Evolutionary conservation across 225 moss, liverwort and hornwort genomes (phyloP).

Genomic region (Takakia lepidozioides): DNA sequence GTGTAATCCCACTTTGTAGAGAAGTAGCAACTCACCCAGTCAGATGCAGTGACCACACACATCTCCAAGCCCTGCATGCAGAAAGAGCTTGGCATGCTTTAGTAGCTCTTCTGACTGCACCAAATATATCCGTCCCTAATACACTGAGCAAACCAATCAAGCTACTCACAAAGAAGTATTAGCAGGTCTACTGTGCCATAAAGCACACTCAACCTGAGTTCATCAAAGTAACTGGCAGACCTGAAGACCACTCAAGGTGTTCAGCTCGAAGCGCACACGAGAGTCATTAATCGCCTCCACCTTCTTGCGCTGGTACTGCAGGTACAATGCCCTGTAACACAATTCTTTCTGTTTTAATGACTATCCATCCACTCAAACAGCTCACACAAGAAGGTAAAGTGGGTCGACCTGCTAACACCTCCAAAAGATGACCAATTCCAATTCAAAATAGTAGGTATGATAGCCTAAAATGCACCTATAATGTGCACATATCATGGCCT

Average conservation of each 20-base stretch:
- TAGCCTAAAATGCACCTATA: not conserved
- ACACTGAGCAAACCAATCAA: too few relatives aligned
- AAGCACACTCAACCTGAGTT: not conserved
- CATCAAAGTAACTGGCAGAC: conserved; percentile 14
- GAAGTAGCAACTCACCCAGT: conserved; percentile 34
- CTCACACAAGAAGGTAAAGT: not conserved
- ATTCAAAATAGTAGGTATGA: too few relatives aligned
- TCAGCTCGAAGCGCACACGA: conserved; percentile 86
- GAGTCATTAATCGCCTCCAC: conserved; percentile 87
- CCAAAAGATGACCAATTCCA: too few relatives aligned
- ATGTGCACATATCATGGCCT: too few relatives aligned
- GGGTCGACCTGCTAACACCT: not conserved
- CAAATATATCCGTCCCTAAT: too few relatives aligned
- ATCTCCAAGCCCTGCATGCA: conserved; percentile 98
- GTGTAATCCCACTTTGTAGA: too few relatives aligned
- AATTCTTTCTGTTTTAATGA: not conserved
- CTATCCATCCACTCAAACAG: not conserved
- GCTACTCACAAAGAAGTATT: too few relatives aligned
- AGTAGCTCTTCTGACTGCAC: too few relatives aligned
- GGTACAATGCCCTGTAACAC: conserved; percentile 60
- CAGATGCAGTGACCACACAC: conserved; percentile 51
- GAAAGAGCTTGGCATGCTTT: conserved; percentile 11
- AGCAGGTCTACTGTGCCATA: too few relatives aligned
- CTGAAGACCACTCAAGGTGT: conserved; percentile 81
- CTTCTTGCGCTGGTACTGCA: conserved; percentile 70